Evolutionary conservation across 805 yeast genomes (phyloP), one percentile per base, ranked within the genome.

Genomic region (Ogataea methanolica): DNA sequence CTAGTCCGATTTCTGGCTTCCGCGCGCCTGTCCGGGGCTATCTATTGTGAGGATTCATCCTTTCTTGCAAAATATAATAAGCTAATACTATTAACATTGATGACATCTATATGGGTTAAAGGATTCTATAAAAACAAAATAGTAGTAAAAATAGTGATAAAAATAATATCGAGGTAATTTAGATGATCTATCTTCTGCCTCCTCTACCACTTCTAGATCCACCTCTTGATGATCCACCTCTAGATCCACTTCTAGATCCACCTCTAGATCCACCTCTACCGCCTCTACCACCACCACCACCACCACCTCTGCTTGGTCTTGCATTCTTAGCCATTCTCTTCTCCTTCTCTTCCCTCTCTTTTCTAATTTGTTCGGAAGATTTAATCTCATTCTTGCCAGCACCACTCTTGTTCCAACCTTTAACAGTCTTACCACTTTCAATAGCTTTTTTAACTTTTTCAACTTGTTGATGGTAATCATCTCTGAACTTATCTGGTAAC

Each of bases 401-500:
- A 5, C 75, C 72, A 48, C 59, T 70, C 47, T 78, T 78, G 55
- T 63, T 73, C 60, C 61, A 67, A 9, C 94, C 95, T 70, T 84
- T 88, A 45, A 89, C 88, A 8, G 66, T 63, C 31, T 79, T 63
- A 42, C 97, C 97, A 42, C 80, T 71, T 9, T 83, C 96, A 48
- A 83, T 60, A 3, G 98, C 98, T 56, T 79, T 80, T 45, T 79
- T 80, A 42, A 88, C 92, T 69, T 86, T 84, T 72, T 82, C 82
- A 79, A 86, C 82, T 65, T 92, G 97, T 54, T 74, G 74, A 50
- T 81, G 76, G 69, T 79, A 94, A 67, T 94, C 91, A 61, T 91
- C 97, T 69, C 98, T 81, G 56, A 73, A 81, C 68, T 79, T 89
- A 61, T 90, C 97, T n/a, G 99, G 97, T 37, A 83, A 69, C 62